Base-by-base conservation (phyloP, 192 early-diverging fungal species). In the Coemansia reversa region DNA sequence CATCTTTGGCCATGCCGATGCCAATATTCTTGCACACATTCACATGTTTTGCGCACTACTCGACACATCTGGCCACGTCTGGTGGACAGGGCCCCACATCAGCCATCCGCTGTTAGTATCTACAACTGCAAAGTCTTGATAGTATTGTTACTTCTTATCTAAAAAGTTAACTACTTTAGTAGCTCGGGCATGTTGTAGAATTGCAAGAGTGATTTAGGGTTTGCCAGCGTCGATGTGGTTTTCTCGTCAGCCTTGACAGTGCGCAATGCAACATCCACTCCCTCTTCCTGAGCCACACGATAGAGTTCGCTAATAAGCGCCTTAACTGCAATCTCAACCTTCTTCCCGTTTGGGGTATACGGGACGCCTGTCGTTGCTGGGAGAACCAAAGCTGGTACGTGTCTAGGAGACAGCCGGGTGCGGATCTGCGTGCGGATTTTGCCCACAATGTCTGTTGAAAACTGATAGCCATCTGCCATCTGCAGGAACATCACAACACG, bases 241-340 rank as follows among this genome's bases (percentile, higher is more conserved):
- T 81, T 93, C 66, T 91, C 87, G 7, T 94, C 94, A 5, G 88
- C 86, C 24, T 58, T 82, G 58, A 82, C 80, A 4, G 54, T 74
- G 24, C 39, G 48, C 33, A 70, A 90, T 70, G 84, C 74, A 19
- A 24, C 55, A 84, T 96, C 78, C 63, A 85, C 74, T 20, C 70
- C 66, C 18, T 7, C 20, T 53, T 58, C 70, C 29, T 83, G 75
- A n/a, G 71, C 60, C 25, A 54, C 69, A 6, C 63, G 72, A 39
- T 81, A 79, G 52, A 79, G 72, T 4, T 83, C 80, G 63, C 80
- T 82, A 4, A 83, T 67, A 19, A 83, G 71, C 67, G 83, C 74
- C 63, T 97, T 98, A 53, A 98, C 94, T 1, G 94, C 95, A 30
- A 98, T 88, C 74, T 98, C 97, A 11, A 97, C 94, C 78, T 97